A percentile compares a stretch with the other conserved stretches of the same genome.
Conservation (phyloP, 192 early-diverging fungal species). For the Lobosporangium transversale region DNA sequence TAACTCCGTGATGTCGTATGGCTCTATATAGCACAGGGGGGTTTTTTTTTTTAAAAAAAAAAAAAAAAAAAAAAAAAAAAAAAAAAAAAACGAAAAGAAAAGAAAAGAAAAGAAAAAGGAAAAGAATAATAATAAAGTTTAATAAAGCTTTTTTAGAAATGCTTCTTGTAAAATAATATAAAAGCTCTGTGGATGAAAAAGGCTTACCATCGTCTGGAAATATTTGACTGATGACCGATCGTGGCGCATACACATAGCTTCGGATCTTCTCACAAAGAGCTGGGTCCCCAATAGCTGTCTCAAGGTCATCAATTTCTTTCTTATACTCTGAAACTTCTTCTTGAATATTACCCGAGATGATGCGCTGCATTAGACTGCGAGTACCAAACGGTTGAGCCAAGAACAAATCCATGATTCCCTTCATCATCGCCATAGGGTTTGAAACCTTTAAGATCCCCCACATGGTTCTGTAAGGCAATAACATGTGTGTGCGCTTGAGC, state of each 20-base stretch:
- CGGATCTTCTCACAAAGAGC: conserved; percentile 61
- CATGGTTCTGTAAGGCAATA: conserved; percentile 65
- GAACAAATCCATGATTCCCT: conserved; percentile 65
- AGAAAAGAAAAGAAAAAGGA: background rate
- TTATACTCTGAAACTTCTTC: conserved; percentile 61
- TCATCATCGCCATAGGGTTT: conserved; percentile 67
- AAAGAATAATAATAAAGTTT: background rate
- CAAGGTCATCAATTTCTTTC: conserved; percentile 55
- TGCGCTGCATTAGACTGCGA: conserved; percentile 64
- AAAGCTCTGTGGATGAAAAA: too few relatives aligned
- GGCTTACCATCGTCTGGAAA: conserved; percentile 25
- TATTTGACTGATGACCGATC: conserved; percentile 14
- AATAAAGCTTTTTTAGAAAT: too few relatives aligned
- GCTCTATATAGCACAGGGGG: background rate
- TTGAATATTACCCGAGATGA: conserved; percentile 60
- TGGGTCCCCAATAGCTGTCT: conserved; percentile 41
- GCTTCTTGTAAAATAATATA: too few relatives aligned
- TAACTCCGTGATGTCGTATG: conserved; percentile 43
- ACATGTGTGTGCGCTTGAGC: conserved; percentile 61
- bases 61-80: background rate
- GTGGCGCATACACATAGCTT: conserved; percentile 54
- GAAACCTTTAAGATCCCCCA: conserved; percentile 61
- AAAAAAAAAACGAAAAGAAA: background rate
- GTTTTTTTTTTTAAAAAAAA: background rate
- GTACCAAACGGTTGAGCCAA: conserved; percentile 68